A percentile compares a stretch with the other conserved stretches of the same genome.
Conservation (phyloP, 306 rosid genomes). For the Clitoria ternatea region DNA sequence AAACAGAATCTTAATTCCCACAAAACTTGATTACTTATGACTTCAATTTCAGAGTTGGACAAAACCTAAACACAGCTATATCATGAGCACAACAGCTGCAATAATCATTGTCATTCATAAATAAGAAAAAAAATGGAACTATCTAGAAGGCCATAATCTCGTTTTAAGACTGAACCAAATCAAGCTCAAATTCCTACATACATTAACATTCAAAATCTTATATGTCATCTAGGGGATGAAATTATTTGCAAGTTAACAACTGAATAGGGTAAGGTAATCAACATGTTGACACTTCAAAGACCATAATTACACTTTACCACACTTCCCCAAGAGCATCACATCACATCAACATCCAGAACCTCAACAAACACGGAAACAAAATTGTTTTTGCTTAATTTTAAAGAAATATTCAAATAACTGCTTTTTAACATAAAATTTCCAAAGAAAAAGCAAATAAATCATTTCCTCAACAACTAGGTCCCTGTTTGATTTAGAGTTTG, state of each 20-base stretch:
- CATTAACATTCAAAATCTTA: neutral
- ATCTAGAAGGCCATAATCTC: neutral
- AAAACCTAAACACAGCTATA: neutral
- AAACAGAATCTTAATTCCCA: neutral
- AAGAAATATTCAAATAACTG: too few relatives aligned
- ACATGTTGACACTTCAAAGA: too few relatives aligned
- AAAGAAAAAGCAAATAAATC: too few relatives aligned
- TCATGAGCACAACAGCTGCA: neutral
- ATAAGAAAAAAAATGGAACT: neutral
- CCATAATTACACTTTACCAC: neutral
- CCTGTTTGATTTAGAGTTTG: too few relatives aligned
- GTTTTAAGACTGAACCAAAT: neutral
- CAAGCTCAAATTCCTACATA: neutral
- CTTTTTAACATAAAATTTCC: too few relatives aligned
- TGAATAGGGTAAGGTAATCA: neutral
- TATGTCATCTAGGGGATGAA: neutral
- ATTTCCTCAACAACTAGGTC: too few relatives aligned
- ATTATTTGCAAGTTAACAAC: neutral
- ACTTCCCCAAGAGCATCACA: neutral
- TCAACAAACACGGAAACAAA: neutral
- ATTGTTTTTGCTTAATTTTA: neutral
- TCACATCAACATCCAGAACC: neutral
- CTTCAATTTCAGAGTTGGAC: neutral
- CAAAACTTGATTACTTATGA: neutral
- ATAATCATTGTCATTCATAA: neutral